Evolutionary conservation across 805 yeast genomes (phyloP), one percentile per base, ranked within the genome.

Genomic region (Vanderwaltozyma yarrowii): DNA sequence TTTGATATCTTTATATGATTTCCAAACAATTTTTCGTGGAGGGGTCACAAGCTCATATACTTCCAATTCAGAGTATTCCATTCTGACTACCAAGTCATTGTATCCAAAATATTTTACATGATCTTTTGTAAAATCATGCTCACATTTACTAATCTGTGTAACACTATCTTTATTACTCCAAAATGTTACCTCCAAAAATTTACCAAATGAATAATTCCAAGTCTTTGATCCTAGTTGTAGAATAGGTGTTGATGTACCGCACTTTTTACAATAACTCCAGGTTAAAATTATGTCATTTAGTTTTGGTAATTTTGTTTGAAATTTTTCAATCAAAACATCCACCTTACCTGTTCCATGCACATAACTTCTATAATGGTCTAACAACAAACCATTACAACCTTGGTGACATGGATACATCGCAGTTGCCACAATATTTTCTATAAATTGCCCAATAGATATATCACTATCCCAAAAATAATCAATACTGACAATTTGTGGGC

Each of bases 391-490:
- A 0, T 83, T 86, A 62, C 97, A 92, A 1, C 81, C 86, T 43
- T 86, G 95, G 0, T 78, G 69, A 55, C 99, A 92, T 0, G 66
- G 61, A 37, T 69, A 74, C 18, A 69, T 62, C 1, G 85, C 77
- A n/a, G 83, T 79, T 5, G 72, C 64, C 41, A 86, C 79, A 28
- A 78, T 67, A 38, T 80, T 82, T 51, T 94, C 96, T 31, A 92
- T 75, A 47, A 79, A 86, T 50, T 83, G 84, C 1, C 98, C 98
- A 31, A 94, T 61, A 9, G 95, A 79, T 53, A 82, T 80, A 56
- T 94, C 98, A 41, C 80, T 83, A 35, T 86, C 95, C 66, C 95
- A 77, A 55, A 89, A 92, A 52, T 71, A 94, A 44, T 88, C 96
- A 35, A 88, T 79, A 2, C 78, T 75, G 25, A 84, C 76, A n/a